phyloP scores from a whole-genome alignment of 345 rosid species.

The Alliaria petiolata region DNA sequence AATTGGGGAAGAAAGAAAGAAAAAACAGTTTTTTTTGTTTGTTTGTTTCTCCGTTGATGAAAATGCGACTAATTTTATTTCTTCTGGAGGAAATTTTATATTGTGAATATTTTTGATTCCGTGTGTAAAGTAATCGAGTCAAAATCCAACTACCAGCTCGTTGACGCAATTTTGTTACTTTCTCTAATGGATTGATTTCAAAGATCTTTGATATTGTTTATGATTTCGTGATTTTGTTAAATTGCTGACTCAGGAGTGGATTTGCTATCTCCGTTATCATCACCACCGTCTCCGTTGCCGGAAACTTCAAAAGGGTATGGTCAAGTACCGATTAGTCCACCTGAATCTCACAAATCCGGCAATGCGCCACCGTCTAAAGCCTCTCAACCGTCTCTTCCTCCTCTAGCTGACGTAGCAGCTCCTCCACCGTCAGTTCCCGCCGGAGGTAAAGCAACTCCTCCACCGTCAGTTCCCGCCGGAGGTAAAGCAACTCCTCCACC shows the following conservation, averaged over 20 bases:
- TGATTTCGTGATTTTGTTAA: background rate
- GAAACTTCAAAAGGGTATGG: slow-evolving; percentile 33
- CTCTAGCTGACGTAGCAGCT: slow-evolving; percentile 21
- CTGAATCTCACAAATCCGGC: slow-evolving; percentile 32
- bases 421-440: no score
- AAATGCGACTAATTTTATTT: no score
- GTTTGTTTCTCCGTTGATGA: background rate
- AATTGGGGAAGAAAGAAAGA: background rate
- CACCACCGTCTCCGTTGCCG: slow-evolving; percentile 42
- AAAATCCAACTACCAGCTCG: background rate
- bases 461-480: no score
- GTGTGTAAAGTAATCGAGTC: slow-evolving; percentile 6
- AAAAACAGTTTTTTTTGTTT: background rate
- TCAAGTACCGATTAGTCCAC: slow-evolving; percentile 40
- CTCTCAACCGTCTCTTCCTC: slow-evolving; percentile 36
- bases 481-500: no score
- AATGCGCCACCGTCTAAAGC: no score
- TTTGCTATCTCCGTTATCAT: slow-evolving; percentile 30
- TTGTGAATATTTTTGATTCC: background rate
- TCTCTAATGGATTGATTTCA: background rate
- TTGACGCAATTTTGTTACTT: background rate
- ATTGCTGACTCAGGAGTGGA: slow-evolving; percentile 18
- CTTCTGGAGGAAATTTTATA: background rate
- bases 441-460: no score
- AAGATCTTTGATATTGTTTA: slow-evolving; percentile 5